Conservation (phyloP, 306 rosid genomes). For the Rosa chinensis region DNA sequence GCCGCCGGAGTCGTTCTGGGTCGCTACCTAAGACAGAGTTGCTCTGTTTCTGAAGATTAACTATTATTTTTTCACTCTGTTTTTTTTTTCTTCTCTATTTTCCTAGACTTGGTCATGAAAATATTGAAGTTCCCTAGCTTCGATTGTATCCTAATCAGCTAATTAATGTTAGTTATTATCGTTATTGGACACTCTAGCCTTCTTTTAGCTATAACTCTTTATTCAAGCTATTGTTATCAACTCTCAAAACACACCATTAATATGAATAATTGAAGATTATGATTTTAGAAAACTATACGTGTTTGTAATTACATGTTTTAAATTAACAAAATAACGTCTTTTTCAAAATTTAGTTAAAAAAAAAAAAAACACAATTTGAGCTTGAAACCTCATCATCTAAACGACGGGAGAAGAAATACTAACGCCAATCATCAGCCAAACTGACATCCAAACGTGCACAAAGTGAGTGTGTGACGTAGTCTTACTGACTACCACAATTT, state of each 20-base stretch:
- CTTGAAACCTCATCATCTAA: neutral
- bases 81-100: neutral
- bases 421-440: neutral
- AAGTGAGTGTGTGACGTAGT: slow-evolving; percentile 7
- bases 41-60: slow-evolving; percentile 22
- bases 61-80: slow-evolving; percentile 8
- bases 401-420: neutral
- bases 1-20: slow-evolving; percentile 43
- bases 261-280: neutral
- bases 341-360: too few species aligned
- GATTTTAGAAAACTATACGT: too few species aligned
- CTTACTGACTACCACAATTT: slow-evolving; percentile 7
- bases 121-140: slow-evolving; percentile 30
- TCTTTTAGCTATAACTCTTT: neutral
- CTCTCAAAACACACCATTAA: neutral
- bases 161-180: slow-evolving; percentile 66
- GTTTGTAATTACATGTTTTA: too few species aligned
- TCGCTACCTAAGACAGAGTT: slow-evolving; percentile 18
- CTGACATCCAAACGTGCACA: slow-evolving; percentile 5
- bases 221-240: neutral
- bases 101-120: slow-evolving; percentile 25
- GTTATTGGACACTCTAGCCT: slow-evolving; percentile 42
- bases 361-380: neutral
- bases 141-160: slow-evolving; percentile 32
- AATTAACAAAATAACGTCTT: neutral